These are phyloP conservation scores for Exsudoporus frostii DNA, from an alignment of 768 basidiomycete species.

Conservation along the genomic window DNA sequence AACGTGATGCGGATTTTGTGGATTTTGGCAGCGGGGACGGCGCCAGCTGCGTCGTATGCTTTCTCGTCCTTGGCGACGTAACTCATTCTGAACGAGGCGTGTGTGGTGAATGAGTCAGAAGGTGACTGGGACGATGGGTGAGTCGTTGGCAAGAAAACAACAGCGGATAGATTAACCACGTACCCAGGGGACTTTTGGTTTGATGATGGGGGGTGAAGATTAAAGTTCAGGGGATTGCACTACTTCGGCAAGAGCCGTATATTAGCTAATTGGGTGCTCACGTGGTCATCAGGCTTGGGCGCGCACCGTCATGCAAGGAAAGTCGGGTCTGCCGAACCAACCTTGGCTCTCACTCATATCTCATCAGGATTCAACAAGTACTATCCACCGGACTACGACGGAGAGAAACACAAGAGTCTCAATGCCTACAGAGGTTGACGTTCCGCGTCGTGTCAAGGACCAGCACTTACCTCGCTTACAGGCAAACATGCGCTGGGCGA, in stretches of 20 bases:
- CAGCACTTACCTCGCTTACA: constrained; percentile 27
- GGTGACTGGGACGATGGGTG: constrained; percentile 52
- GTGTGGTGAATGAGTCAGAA: constrained; percentile 62
- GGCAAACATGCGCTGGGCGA: constrained; percentile 94
- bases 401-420: constrained; percentile 65
- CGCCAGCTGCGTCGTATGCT: constrained; percentile 93
- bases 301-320: constrained; percentile 41
- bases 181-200: constrained; percentile 30
- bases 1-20: constrained; percentile 99
- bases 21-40: constrained; percentile 84
- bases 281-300: constrained; percentile 1
- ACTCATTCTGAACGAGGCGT: constrained; percentile 63
- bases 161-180: background rate
- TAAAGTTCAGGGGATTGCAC: constrained; percentile 29
- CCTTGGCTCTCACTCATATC: constrained; percentile 3
- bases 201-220: constrained; percentile 28
- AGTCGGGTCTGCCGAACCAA: constrained; percentile 12
- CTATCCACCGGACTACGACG: constrained; percentile 75
- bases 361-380: constrained; percentile 70
- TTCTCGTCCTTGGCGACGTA: constrained; percentile 99
- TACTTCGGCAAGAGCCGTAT: constrained; percentile 15
- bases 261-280: constrained; percentile 5
- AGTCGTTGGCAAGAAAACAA: background rate
- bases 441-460: background rate
- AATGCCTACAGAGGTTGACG: constrained; percentile 65